Conservation (phyloP, 352 stramenopile genomes). For the Phytophthora pini region DNA sequence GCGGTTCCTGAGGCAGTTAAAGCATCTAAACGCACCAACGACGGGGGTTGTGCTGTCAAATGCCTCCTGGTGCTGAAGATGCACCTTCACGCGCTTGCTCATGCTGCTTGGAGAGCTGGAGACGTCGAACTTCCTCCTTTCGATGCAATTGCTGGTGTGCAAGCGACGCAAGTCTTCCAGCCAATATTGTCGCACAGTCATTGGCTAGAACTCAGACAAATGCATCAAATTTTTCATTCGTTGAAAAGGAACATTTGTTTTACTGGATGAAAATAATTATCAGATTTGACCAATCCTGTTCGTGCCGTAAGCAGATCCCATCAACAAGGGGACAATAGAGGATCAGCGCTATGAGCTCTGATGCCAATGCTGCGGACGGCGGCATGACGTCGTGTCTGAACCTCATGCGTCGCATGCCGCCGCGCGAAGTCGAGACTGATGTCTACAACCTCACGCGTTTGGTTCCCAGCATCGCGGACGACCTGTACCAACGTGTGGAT, state of each 20-base stretch:
- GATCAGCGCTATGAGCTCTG: conserved; percentile 19
- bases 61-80: conserved; percentile 63
- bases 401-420: conserved; percentile 91
- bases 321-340: conserved; percentile 13
- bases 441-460: conserved; percentile 88
- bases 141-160: conserved; percentile 25
- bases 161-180: conserved; percentile 37
- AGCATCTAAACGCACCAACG: conserved; percentile 49
- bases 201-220: not conserved
- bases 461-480: conserved; percentile 83
- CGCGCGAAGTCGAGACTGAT: conserved; percentile 84
- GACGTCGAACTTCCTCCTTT: not conserved
- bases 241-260: not conserved
- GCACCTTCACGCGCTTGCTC: conserved; percentile 66
- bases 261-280: conserved; percentile 19
- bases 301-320: not conserved
- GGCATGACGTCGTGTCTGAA: conserved; percentile 86
- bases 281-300: conserved; percentile 23
- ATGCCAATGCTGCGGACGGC: conserved; percentile 35
- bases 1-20: not conserved
- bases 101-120: conserved; percentile 28
- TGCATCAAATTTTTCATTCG: not conserved
- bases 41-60: conserved; percentile 67
- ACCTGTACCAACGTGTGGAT: conserved; percentile 94
- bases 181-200: conserved; percentile 1